A percentile compares a stretch with the other conserved stretches of the same genome.
phyloP scores from a whole-genome alignment of 225 moss, liverwort and hornwort genomes.

The Takakia lepidozioides region DNA sequence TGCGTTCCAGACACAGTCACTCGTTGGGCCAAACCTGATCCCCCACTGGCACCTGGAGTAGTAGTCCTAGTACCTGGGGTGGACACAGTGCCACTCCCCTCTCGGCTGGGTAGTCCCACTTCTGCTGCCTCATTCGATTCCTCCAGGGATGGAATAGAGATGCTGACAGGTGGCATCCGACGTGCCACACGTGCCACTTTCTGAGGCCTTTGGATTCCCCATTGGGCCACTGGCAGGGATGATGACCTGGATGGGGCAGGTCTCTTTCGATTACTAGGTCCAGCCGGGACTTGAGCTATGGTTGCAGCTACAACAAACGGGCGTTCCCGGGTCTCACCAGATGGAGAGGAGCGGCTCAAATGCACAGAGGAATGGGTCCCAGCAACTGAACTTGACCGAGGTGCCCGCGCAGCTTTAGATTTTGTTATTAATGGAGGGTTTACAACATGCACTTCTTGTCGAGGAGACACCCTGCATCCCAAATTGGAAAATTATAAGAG shows the following conservation, averaged over 20 bases:
- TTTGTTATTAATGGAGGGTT: conserved; percentile 54
- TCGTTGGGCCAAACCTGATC: conserved; percentile 52
- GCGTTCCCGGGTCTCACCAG: conserved; percentile 73
- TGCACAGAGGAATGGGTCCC: conserved; percentile 47
- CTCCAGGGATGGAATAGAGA: conserved; percentile 45
- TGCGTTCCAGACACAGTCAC: conserved; percentile 32
- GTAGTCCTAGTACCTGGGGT: conserved; percentile 45
- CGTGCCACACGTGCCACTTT: conserved; percentile 77
- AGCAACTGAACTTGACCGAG: conserved; percentile 66
- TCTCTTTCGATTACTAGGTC: conserved; percentile 73
- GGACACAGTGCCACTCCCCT: conserved; percentile 17
- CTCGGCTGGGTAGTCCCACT: conserved; percentile 27
- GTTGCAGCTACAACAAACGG: conserved; percentile 34
- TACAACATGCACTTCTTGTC: conserved; percentile 59
- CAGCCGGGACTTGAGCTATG: conserved; percentile 40
- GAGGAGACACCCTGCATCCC: conserved; percentile 43
- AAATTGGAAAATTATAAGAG: too few relatives aligned
- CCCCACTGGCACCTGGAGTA: conserved; percentile 34
- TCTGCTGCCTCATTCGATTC: conserved; percentile 39
- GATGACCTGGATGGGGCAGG: conserved; percentile 83
- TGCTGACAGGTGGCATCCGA: conserved; percentile 50
- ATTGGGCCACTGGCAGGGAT: conserved; percentile 76
- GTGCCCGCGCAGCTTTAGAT: conserved; percentile 90
- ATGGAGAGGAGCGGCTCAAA: conserved; percentile 52
- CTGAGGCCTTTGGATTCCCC: conserved; percentile 87